Base-by-base conservation (phyloP, 1,284 basidiomycete genomes). In the Calocybe gambosa region DNA sequence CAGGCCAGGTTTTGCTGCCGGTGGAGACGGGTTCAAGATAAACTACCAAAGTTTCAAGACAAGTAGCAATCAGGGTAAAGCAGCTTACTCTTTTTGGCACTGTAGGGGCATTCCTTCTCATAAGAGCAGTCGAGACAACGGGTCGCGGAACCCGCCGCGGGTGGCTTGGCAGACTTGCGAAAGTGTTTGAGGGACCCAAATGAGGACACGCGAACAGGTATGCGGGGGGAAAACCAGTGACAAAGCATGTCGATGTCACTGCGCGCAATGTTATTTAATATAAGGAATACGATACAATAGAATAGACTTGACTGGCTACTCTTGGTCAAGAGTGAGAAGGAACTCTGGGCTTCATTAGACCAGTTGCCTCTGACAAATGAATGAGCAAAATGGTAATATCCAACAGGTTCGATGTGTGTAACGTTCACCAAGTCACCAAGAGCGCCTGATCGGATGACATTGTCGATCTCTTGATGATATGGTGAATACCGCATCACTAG, bases 161-260 rank as follows among this genome's bases (percentile, higher is more conserved):
- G 52, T 1, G 89, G 90, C 61, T 93, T 93, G 13, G 65, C 69
- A 4, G 74, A 75, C 54, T 81, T 82, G 53, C 77, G 80, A 66
- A 93, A 93, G 57, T 92, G 90, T 44, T 77, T 75, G 19, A 93
- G 66, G 8, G 86, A 89, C 19, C 89, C 90, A 59, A 93, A 93
- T 0, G 89, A 90, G 0, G 88, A 87, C 10, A 92, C 78, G 38
- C 78, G 78, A 3, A 70, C 63, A 0, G 87, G 88, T 1, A 64
- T 73, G 1, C 74, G 73, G 6, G 80, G 82, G 13, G 78, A 73
- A 52, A 90, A 73, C 80, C 82, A 89, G 58, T 81, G 77, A 56
- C 84, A 88, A 25, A 93, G 67, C 38, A 93, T 74, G 57, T 92
- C 89, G 45, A 93, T 81, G 60, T 93, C 89, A 60, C 89, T 58